These are phyloP conservation scores for Trypanosoma mega DNA, from an alignment of 208 protist genomes.

Conservation along the genomic window DNA sequence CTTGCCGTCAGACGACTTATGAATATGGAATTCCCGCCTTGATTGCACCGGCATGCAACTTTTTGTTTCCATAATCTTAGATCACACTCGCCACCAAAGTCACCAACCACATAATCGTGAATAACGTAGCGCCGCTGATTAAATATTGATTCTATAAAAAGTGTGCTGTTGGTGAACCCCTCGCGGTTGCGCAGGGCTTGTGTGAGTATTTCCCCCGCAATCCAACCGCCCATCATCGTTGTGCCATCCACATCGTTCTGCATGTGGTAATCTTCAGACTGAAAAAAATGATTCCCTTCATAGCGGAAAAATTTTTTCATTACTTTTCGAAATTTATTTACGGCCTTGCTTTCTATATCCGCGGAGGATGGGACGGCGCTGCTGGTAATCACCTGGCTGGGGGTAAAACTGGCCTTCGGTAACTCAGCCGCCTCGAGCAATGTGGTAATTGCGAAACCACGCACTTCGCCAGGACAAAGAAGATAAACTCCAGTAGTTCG, in stretches of 20 bases:
- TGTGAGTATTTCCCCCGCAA: slow-evolving; percentile 16
- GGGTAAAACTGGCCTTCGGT: too few relatives aligned
- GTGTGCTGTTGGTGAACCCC: background rate
- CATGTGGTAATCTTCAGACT: slow-evolving; percentile 3
- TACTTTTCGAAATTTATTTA: slow-evolving; percentile 25
- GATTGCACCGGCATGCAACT: slow-evolving; percentile 19
- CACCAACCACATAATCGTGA: slow-evolving; percentile 28
- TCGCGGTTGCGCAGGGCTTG: slow-evolving; percentile 2
- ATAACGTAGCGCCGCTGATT: slow-evolving; percentile 24
- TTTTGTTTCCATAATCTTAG: background rate
- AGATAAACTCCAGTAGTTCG: too few relatives aligned
- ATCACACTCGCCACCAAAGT: slow-evolving; percentile 22
- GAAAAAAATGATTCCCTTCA: background rate
- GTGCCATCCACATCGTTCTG: slow-evolving; percentile 16
- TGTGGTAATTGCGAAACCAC: too few relatives aligned
- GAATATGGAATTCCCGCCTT: slow-evolving; percentile 17
- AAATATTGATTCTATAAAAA: slow-evolving; percentile 25
- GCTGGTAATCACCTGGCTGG: slow-evolving; percentile 21
- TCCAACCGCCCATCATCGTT: slow-evolving; percentile 26
- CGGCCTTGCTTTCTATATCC: slow-evolving; percentile 7
- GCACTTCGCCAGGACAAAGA: too few relatives aligned
- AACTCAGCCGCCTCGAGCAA: too few relatives aligned
- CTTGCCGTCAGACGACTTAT: too few relatives aligned
- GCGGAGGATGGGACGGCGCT: slow-evolving; percentile 21
- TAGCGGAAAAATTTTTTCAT: slow-evolving; percentile 20